These are phyloP conservation scores for Jatropha curcas DNA, from an alignment of 345 rosid genomes.

Conservation along the genomic window DNA sequence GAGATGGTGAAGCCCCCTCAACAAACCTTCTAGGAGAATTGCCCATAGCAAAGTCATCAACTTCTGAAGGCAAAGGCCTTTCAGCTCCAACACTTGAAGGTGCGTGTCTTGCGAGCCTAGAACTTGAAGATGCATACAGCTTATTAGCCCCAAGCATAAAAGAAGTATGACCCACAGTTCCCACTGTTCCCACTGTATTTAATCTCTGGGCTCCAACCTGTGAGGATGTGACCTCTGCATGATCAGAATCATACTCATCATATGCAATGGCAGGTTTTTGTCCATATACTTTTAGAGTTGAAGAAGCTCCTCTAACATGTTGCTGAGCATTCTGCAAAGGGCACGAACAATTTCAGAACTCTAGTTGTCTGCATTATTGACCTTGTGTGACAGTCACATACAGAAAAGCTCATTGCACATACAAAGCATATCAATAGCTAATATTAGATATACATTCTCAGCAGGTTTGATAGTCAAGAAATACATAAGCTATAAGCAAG, in stretches of 20 bases:
- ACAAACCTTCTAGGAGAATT: constrained; percentile 59
- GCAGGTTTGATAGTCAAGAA: constrained; percentile 12
- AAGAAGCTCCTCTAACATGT: constrained; percentile 43
- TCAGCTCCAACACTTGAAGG: constrained; percentile 47
- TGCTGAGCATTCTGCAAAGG: constrained; percentile 44
- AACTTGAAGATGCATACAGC: constrained; percentile 40
- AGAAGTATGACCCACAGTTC: constrained; percentile 46
- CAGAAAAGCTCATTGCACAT: constrained; percentile 1
- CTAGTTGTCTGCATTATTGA: constrained; percentile 20
- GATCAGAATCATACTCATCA: constrained; percentile 56
- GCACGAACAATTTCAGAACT: constrained; percentile 14
- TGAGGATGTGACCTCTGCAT: constrained; percentile 42
- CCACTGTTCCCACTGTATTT: constrained; percentile 38
- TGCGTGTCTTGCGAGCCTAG: constrained; percentile 41
- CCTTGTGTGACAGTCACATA: constrained; percentile 3
- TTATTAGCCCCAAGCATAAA: constrained; percentile 50
- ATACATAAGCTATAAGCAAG: neutral
- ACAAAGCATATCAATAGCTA: constrained; percentile 2
- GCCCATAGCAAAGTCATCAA: constrained; percentile 49
- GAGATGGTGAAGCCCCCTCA: constrained; percentile 65
- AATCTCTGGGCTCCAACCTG: constrained; percentile 58
- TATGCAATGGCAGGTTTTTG: constrained; percentile 43
- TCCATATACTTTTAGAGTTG: constrained; percentile 45
- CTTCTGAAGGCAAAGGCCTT: constrained; percentile 40
- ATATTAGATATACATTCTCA: neutral